Base-by-base conservation (phyloP, 306 rosid species). In the Dryas octopetala region DNA sequence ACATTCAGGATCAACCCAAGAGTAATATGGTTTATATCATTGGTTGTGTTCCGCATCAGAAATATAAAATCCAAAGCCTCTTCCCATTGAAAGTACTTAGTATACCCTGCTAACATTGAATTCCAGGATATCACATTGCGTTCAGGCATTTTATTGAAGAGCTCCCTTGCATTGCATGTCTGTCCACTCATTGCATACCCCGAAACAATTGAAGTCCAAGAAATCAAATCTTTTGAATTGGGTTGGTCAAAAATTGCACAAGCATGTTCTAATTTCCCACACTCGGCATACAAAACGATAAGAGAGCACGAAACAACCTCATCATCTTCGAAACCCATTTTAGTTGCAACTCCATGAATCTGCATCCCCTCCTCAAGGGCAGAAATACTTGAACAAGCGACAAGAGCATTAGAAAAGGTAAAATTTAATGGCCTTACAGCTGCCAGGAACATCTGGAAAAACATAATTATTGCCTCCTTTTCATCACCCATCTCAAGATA, bases 41-140 rank as follows among this genome's bases (percentile, higher is more conserved):
- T 73, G 44, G 77, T 72, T 16, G 64, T 19, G 63, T 50, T 75
- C 79, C 55, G 70, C 95, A 91, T 85, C 55, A 89, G 78, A 75
- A 80, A 49, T 55, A 85, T 58, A 75, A 88, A 89, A 67, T 82
- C 78, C 9, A 88, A 70, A 5, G 93, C 97, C 76, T 86, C 77
- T 48, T 64, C 81, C 89, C 87, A 89, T 52, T 86, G 73, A 63
- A n/a, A 75, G 53, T 64, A 77, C 53, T 54, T 64, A 16, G 69
- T 74, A 75, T 91, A 89, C 43, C 97, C 93, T 0, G 82, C 86
- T 84, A 91, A 67, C 97, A 91, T 89, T 52, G 93, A 90, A 85
- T 91, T 91, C 97, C 97, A 89, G 7, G 93, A 85, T 38, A 91
- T 65, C 83, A 91, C 87, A 85, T 88, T 88, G 49, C 87, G 79